A percentile compares a stretch with the other conserved stretches of the same genome.
Evolutionary conservation across 108 stramenopile species (phyloP).

Genomic region (Nitzschia sp.): DNA sequence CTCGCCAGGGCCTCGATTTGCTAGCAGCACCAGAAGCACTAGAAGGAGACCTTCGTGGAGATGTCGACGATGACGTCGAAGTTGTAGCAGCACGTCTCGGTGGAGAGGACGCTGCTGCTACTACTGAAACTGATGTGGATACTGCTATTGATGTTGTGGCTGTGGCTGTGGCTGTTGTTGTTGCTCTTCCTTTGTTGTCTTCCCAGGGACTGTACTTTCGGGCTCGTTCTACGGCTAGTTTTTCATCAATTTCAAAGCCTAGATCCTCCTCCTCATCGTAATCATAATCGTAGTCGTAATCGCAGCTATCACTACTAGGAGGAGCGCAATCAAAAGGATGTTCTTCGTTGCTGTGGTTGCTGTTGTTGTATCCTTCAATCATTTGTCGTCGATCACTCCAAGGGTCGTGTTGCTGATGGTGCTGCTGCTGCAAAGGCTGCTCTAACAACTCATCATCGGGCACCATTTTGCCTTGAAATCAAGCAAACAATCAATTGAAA

Average conservation of each 20-base stretch:
- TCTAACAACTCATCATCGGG: no score
- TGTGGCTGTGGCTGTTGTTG: neutral
- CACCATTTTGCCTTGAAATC: no score
- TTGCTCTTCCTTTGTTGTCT: neutral
- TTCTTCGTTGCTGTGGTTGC: neutral
- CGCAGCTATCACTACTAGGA: neutral
- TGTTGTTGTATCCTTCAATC: neutral
- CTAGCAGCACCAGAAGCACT: neutral
- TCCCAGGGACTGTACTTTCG: slow-evolving; percentile 1
- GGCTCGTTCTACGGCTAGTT: neutral
- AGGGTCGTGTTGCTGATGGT: neutral
- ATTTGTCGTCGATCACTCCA: neutral
- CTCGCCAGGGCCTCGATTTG: slow-evolving; percentile 26
- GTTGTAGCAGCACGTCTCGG: neutral
- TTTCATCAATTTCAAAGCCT: neutral
- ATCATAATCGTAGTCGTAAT: no score
- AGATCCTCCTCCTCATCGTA: no score
- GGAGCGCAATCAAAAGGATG: slow-evolving; percentile 1
- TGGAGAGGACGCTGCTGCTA: neutral
- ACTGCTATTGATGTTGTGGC: neutral
- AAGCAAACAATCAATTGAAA: no score
- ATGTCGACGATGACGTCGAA: neutral
- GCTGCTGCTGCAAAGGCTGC: no score
- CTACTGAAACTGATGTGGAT: neutral
- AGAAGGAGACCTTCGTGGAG: neutral